phyloP scores from a whole-genome alignment of 768 basidiomycete genomes.

The Tulasnella sp. region DNA sequence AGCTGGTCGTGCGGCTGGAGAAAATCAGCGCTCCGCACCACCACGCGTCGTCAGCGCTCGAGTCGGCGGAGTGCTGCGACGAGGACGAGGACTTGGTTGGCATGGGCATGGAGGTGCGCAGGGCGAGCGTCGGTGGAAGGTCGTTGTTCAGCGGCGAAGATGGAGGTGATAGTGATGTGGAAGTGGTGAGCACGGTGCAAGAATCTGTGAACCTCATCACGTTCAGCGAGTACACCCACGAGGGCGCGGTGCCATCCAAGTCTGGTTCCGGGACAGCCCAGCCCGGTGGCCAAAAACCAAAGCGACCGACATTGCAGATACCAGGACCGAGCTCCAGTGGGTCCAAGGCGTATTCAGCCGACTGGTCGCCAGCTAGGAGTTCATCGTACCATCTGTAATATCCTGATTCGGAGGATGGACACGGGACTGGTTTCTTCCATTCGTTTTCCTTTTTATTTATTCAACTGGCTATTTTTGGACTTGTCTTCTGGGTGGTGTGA shows the following conservation, averaged over 20 bases:
- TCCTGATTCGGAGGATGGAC: background rate
- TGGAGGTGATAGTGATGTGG: background rate
- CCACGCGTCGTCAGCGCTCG: no score
- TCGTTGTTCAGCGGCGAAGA: background rate
- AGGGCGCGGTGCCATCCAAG: background rate
- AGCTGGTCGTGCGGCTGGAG: conserved; percentile 13
- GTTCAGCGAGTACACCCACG: background rate
- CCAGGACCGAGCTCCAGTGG: background rate
- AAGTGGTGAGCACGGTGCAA: background rate
- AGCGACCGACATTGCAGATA: background rate
- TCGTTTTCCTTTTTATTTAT: background rate
- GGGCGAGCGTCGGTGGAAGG: conserved; percentile 8
- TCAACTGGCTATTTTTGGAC: background rate
- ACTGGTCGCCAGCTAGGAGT: background rate
- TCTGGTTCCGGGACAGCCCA: no score
- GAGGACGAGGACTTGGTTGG: background rate
- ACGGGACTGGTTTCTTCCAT: background rate
- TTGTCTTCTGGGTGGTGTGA: background rate
- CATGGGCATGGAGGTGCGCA: background rate
- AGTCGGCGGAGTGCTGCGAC: no score
- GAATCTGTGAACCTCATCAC: background rate
- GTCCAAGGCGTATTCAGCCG: background rate
- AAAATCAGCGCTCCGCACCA: background rate
- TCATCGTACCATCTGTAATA: background rate
- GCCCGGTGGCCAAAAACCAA: background rate